Percentiles rank a stretch among this genome's conserved stretches.
These are phyloP conservation scores for Leishmania turanica DNA, from an alignment of 208 protist genomes.

Conservation along the genomic window DNA sequence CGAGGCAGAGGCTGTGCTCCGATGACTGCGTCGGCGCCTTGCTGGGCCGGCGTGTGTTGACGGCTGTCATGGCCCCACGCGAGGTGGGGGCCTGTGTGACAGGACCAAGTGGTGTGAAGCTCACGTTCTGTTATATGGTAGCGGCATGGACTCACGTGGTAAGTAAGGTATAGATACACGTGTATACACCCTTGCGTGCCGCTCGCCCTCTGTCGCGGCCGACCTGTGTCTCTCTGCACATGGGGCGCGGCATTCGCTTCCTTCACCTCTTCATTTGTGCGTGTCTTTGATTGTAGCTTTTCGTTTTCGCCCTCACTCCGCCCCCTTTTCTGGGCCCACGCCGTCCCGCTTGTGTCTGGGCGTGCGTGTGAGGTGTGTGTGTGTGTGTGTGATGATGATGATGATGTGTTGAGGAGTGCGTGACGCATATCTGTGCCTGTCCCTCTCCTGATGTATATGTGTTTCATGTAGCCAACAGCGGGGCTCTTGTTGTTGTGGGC, in stretches of 20 bases:
- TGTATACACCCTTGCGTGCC: neutral
- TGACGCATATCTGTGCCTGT: neutral
- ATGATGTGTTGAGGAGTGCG: neutral
- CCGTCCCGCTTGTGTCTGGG: conserved; percentile 12
- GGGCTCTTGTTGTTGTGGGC: neutral
- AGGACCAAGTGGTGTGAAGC: too few species aligned
- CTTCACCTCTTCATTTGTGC: neutral
- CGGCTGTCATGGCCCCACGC: neutral
- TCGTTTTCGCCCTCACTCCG: neutral
- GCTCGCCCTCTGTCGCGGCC: neutral
- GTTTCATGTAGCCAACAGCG: conserved; percentile 1
- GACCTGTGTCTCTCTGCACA: neutral
- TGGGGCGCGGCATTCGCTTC: neutral
- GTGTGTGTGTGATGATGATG: neutral
- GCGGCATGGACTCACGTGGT: too few species aligned
- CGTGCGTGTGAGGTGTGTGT: neutral
- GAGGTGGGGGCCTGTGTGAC: neutral
- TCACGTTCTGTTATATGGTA: too few species aligned
- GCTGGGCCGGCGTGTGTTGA: neutral
- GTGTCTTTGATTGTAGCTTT: too few species aligned
- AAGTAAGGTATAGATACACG: too few species aligned
- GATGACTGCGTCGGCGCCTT: conserved; percentile 1
- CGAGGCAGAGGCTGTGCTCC: conserved; percentile 1
- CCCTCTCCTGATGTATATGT: neutral
- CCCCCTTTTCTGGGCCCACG: conserved; percentile 11